Conservation (phyloP, 371 early-diverging fungal species). For the Mucor circinelloides region DNA sequence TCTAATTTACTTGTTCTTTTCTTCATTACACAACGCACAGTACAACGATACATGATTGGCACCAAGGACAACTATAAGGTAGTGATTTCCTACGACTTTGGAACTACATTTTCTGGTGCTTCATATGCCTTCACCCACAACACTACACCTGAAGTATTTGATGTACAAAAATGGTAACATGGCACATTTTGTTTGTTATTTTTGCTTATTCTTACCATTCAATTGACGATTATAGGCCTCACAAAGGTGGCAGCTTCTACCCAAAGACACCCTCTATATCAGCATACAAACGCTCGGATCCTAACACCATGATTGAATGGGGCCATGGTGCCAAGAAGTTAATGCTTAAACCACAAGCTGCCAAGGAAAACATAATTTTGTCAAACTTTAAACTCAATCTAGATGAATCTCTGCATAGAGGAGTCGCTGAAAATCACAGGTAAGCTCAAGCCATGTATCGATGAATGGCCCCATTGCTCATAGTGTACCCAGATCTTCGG, state of each 20-base stretch:
- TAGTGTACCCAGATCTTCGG: slow-evolving; percentile 20
- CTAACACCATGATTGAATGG: slow-evolving; percentile 45
- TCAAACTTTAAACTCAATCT: slow-evolving; percentile 59
- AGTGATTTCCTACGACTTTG: slow-evolving; percentile 54
- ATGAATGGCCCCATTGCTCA: neutral
- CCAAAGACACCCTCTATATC: slow-evolving; percentile 56
- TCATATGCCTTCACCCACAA: slow-evolving; percentile 61
- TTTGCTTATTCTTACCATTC: neutral
- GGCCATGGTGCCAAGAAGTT: slow-evolving; percentile 56
- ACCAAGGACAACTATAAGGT: slow-evolving; percentile 40
- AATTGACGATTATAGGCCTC: slow-evolving; percentile 43
- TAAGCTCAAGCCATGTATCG: neutral
- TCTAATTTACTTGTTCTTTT: neutral
- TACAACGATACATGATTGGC: neutral
- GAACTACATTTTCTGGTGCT: slow-evolving; percentile 59
- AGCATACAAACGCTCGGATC: slow-evolving; percentile 41
- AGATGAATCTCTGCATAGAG: slow-evolving; percentile 46
- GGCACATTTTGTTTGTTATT: neutral
- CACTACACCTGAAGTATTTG: slow-evolving; percentile 48
- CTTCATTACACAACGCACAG: neutral
- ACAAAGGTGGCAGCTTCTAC: slow-evolving; percentile 52
- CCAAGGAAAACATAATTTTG: slow-evolving; percentile 53
- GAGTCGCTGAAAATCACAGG: slow-evolving; percentile 40
- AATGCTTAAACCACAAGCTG: slow-evolving; percentile 51
- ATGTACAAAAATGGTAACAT: slow-evolving; percentile 56